These are phyloP conservation scores for Candida broadrunensis DNA, from an alignment of 805 yeast species.

Conservation along the genomic window DNA sequence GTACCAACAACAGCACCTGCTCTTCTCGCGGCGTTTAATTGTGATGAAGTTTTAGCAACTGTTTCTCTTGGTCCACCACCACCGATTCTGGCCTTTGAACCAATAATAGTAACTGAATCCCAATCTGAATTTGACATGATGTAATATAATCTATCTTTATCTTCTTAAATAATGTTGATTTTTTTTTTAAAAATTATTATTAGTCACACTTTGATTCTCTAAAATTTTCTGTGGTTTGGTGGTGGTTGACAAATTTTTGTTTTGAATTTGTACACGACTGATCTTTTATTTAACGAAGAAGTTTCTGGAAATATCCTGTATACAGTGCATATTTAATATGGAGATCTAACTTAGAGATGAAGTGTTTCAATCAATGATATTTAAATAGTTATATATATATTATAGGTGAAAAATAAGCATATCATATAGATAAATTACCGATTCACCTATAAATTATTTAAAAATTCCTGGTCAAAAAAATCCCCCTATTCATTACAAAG, in stretches of 20 bases:
- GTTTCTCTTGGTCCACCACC: conserved; percentile 83
- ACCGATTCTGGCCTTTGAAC: conserved; percentile 84
- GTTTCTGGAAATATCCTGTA: no score
- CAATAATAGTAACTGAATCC: conserved; percentile 89
- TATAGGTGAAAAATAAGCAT: no score
- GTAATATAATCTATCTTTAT: background rate
- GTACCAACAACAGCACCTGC: conserved; percentile 83
- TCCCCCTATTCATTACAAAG: no score
- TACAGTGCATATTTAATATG: no score
- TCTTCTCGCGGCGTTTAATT: conserved; percentile 92
- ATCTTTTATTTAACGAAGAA: no score
- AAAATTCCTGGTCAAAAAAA: no score
- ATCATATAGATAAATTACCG: no score
- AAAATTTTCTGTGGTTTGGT: no score
- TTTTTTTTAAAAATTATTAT: background rate
- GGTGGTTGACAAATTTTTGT: background rate
- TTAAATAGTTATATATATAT: no score
- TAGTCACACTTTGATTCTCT: background rate
- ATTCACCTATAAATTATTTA: no score
- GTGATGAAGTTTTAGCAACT: conserved; percentile 75
- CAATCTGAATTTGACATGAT: conserved; percentile 55
- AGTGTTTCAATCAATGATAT: no score
- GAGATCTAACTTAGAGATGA: no score
- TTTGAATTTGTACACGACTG: background rate
- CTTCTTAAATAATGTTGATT: background rate